These are phyloP conservation scores for Pseudogymnoascus sp. DNA, from an alignment of 2,329 filamentous ascomycete species.

Conservation along the genomic window DNA sequence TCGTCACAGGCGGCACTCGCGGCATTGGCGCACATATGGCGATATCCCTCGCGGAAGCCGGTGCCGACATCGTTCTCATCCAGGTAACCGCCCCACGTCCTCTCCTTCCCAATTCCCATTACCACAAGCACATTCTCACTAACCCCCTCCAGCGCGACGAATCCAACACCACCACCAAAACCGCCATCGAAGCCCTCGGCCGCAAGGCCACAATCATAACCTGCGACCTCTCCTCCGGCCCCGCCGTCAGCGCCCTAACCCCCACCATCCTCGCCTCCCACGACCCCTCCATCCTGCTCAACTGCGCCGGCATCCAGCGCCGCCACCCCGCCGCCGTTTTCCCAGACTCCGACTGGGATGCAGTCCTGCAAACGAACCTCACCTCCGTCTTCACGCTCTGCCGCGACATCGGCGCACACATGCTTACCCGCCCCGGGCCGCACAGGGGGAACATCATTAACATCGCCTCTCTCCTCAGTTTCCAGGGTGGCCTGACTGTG, in stretches of 20 bases:
- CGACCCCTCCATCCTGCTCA: slow-evolving; percentile 62
- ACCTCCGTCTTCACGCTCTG: slow-evolving; percentile 71
- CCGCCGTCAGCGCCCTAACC: slow-evolving; percentile 53
- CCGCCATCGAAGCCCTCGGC: slow-evolving; percentile 56
- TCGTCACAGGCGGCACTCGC: slow-evolving; percentile 33
- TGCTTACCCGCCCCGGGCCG: slow-evolving; percentile 52
- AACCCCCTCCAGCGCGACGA: slow-evolving; percentile 22
- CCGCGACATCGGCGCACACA: slow-evolving; percentile 71
- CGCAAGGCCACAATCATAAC: slow-evolving; percentile 62
- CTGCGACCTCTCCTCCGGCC: slow-evolving; percentile 58
- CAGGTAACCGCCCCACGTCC: slow-evolving; percentile 24
- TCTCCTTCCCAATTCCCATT: background rate
- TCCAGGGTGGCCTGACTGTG: slow-evolving; percentile 79
- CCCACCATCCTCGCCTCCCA: slow-evolving; percentile 55
- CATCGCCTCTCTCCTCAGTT: slow-evolving; percentile 69
- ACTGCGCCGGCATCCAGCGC: slow-evolving; percentile 80
- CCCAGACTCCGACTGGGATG: slow-evolving; percentile 68
- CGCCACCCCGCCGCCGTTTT: slow-evolving; percentile 70
- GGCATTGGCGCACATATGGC: slow-evolving; percentile 34
- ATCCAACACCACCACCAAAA: slow-evolving; percentile 42
- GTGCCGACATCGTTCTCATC: slow-evolving; percentile 34
- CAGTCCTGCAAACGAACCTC: slow-evolving; percentile 81
- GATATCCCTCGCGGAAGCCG: slow-evolving; percentile 32
- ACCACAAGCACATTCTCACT: background rate
- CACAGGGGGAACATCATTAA: slow-evolving; percentile 70